Base-by-base conservation (phyloP, 2,329 filamentous ascomycete species). In the Ustilaginoidea virens region DNA sequence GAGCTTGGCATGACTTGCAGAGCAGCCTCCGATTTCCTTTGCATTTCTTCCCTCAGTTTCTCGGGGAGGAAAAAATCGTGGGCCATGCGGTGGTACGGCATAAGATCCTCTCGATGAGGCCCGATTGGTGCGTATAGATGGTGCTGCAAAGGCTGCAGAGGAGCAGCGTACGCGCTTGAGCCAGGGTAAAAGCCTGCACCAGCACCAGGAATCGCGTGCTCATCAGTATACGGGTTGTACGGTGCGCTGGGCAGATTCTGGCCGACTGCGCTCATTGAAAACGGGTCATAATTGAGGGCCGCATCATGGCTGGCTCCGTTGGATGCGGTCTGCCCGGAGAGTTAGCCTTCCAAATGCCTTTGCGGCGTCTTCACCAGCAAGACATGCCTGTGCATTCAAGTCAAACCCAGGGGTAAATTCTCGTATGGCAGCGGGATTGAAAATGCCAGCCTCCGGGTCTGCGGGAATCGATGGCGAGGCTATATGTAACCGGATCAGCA, bases 31-130 rank as follows among this genome's bases (percentile, higher is more conserved):
- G 79, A 66, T 54, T 87, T 93, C 54, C 80, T 83, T 46, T 92
- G 83, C 36, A 93, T 58, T 18, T 94, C 85, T 55, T 94, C 82
- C 31, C 90, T 70, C 5, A 92, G 55, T 34, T 82, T 75, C 44
- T 93, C 86, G 1, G 83, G 74, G 23, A 96, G 69, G 52, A 98
- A 98, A 39, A 96, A 81, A 46, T 96, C 86, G 46, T 92, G 82
- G 2, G 81, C 74, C 33, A 78, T 76, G 34, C 82, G 74, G 48
- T 98, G 87, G 46, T 92, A 93, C 3, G 79, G 74, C 39, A 80
- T 63, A 17, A 93, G 63, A 37, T 83, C 83, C 36, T 87, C 80
- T 35, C 74, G 71, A 47, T 85, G 71, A n/a, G 81, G 75, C 5
- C 82, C 83, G 32, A 86, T 69, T 1, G 86, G 85, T 18, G 83